Conservation (phyloP, 2,329 filamentous ascomycete species). For the Colletotrichum acutatum region DNA sequence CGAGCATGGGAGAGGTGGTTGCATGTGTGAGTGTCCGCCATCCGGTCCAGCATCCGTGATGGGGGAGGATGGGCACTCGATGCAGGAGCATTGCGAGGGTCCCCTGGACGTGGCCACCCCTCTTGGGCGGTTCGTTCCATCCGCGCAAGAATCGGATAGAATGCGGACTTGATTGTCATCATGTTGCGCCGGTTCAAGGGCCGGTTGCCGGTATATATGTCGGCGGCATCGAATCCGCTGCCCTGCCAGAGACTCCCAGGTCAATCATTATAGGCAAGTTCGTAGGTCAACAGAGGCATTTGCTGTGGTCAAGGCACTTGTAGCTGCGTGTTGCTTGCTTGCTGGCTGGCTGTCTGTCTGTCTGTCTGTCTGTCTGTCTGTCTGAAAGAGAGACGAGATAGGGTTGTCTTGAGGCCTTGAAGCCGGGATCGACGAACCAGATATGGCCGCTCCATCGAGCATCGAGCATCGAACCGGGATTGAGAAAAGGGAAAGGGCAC, state of each 20-base stretch:
- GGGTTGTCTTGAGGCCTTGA: background rate
- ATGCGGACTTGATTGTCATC: constrained; percentile 4
- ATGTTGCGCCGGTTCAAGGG: background rate
- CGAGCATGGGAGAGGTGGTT: background rate
- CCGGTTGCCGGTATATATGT: background rate
- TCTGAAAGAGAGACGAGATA: background rate
- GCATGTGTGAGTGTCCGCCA: background rate
- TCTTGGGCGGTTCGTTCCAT: constrained; percentile 32
- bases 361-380: too few species aligned
- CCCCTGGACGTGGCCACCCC: constrained; percentile 20
- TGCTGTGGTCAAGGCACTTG: background rate
- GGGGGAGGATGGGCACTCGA: constrained; percentile 2
- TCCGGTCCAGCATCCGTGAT: background rate
- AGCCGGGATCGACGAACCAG: constrained; percentile 7
- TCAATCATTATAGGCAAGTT: background rate
- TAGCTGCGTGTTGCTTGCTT: background rate
- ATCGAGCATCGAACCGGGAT: background rate
- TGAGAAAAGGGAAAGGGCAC: background rate
- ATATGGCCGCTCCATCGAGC: constrained; percentile 7
- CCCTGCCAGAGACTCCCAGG: background rate
- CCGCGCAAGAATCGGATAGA: constrained; percentile 16
- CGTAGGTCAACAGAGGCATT: background rate
- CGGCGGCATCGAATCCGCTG: background rate
- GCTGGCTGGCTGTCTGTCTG: background rate
- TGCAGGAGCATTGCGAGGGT: constrained; percentile 32